Percentiles rank a stretch among this genome's conserved stretches.
Conservation (phyloP, 2,329 filamentous ascomycete genomes). For the Canariomyces notabilis region DNA sequence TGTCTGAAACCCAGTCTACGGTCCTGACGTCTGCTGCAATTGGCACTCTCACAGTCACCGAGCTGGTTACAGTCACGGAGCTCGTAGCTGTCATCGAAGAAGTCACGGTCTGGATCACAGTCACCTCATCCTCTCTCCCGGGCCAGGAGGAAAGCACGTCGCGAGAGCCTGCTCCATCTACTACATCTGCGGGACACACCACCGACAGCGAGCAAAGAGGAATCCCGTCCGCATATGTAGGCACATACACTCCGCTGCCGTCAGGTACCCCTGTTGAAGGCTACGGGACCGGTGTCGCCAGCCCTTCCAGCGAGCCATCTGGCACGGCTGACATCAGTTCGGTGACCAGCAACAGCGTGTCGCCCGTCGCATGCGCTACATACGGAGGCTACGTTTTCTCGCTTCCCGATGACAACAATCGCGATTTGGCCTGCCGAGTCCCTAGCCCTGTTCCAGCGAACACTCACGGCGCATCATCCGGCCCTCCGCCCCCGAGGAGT, state of each 20-base stretch:
- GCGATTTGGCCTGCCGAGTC: conserved; percentile 3
- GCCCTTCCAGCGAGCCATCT: too few relatives aligned
- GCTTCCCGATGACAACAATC: conserved; percentile 6
- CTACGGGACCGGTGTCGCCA: neutral
- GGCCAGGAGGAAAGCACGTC: too few relatives aligned
- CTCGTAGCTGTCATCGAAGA: conserved; percentile 18
- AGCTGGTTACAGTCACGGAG: conserved; percentile 2
- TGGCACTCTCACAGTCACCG: conserved; percentile 19
- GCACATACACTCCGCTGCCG: conserved; percentile 19
- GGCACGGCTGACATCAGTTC: too few relatives aligned
- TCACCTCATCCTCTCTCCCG: too few relatives aligned
- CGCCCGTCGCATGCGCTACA: neutral
- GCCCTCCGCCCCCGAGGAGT: too few relatives aligned
- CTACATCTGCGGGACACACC: too few relatives aligned
- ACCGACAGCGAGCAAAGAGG: too few relatives aligned
- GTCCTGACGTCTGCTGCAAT: conserved; percentile 9
- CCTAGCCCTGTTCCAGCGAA: neutral
- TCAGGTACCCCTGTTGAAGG: neutral
- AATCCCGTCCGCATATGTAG: conserved; percentile 20
- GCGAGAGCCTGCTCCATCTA: too few relatives aligned
- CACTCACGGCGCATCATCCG: neutral
- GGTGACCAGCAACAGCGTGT: too few relatives aligned
- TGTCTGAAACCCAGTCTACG: conserved; percentile 10
- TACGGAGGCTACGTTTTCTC: conserved; percentile 15
- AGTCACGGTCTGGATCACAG: too few relatives aligned